These are phyloP conservation scores for Colletotrichum chrysophilum DNA, from an alignment of 2,329 filamentous ascomycete species.

Conservation along the genomic window DNA sequence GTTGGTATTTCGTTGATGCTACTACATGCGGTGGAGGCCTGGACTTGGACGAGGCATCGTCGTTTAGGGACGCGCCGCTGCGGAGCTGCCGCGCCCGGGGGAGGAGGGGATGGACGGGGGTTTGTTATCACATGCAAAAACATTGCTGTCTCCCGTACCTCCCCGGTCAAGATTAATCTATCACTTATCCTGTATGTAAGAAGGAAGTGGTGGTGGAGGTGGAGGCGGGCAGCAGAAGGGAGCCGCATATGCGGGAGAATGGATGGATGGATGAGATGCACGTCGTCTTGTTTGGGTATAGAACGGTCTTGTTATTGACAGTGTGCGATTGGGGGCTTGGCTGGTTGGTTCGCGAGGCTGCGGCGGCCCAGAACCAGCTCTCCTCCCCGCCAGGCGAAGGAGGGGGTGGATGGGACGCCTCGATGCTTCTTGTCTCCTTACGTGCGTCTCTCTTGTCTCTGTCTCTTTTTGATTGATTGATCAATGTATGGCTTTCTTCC, in stretches of 20 bases:
- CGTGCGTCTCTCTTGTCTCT: neutral
- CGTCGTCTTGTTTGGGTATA: slow-evolving; percentile 4
- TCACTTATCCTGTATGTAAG: neutral
- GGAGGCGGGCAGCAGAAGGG: neutral
- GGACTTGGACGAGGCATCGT: neutral
- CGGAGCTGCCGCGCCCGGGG: neutral
- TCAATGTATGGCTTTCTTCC: neutral
- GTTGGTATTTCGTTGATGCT: neutral
- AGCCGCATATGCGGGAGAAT: slow-evolving; percentile 8
- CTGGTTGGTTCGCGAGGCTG: neutral
- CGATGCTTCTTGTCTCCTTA: slow-evolving; percentile 1
- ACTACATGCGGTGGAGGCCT: neutral
- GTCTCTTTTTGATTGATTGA: neutral
- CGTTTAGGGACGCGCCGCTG: neutral
- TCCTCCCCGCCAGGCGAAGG: too few species aligned
- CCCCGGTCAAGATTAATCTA: neutral
- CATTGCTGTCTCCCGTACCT: neutral
- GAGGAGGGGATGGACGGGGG: neutral
- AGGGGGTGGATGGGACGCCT: neutral
- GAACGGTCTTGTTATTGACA: neutral
- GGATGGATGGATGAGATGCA: neutral
- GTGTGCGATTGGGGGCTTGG: neutral
- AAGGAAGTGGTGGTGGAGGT: neutral
- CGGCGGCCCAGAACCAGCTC: neutral
- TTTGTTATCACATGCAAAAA: slow-evolving; percentile 3